Conservation (phyloP, 108 stramenopile species). For the Schizochytrium sp. region DNA sequence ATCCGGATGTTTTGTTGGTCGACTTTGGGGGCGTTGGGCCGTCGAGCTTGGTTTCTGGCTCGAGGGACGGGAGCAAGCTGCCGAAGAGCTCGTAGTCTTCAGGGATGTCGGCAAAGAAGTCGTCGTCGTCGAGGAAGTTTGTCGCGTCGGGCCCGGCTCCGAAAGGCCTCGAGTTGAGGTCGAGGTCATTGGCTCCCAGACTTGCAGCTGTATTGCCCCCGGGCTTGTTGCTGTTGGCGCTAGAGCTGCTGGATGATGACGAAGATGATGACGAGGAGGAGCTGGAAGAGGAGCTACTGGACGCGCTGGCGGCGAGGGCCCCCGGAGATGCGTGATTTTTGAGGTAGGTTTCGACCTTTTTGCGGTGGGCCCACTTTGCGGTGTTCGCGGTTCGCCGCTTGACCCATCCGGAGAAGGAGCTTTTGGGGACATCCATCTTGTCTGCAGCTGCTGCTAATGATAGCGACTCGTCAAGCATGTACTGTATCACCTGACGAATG, state of each 20-base stretch:
- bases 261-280: background rate
- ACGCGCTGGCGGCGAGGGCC: background rate
- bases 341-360: background rate
- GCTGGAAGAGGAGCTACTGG: background rate
- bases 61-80: background rate
- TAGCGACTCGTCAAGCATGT: background rate
- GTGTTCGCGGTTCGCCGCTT: background rate
- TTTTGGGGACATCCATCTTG: background rate
- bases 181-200: background rate
- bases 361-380: background rate
- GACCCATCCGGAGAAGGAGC: constrained; percentile 7
- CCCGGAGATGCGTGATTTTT: background rate
- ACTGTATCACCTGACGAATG: background rate
- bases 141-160: background rate
- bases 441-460: background rate
- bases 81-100: background rate
- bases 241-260: background rate
- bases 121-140: background rate
- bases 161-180: background rate
- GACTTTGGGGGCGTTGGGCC: background rate
- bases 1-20: background rate
- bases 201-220: background rate
- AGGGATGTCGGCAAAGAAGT: background rate
- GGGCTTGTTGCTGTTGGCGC: background rate
- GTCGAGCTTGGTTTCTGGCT: background rate